A percentile compares a stretch with the other conserved stretches of the same genome.
Evolutionary conservation across 2,329 filamentous ascomycete species (phyloP).

Genomic region (Colletotrichum falcatum): DNA sequence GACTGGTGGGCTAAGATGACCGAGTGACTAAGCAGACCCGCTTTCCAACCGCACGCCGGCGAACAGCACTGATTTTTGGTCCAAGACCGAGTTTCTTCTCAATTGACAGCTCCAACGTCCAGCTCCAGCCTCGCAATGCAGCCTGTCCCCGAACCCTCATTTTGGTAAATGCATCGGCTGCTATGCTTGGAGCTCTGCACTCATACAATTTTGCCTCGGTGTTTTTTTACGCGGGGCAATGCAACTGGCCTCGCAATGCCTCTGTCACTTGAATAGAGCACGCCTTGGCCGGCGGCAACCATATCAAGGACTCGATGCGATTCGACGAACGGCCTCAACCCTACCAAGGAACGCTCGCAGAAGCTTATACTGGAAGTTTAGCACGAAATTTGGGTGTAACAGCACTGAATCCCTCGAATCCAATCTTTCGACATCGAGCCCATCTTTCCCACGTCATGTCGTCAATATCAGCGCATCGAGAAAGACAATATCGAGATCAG

Average conservation of each 20-base stretch:
- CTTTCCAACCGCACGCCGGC: neutral
- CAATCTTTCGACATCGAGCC: neutral
- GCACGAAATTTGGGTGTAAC: neutral
- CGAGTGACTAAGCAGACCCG: slow-evolving; percentile 32
- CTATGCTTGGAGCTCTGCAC: slow-evolving; percentile 28
- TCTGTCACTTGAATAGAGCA: slow-evolving; percentile 44
- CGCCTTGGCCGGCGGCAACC: slow-evolving; percentile 31
- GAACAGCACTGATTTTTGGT: slow-evolving; percentile 26
- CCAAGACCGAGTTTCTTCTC: neutral
- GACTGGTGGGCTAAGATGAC: slow-evolving; percentile 29
- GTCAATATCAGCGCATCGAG: neutral
- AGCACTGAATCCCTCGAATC: neutral
- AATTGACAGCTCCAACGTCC: neutral
- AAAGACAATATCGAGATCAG: neutral
- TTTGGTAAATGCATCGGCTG: slow-evolving; percentile 24
- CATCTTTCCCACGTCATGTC: neutral
- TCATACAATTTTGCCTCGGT: slow-evolving; percentile 2
- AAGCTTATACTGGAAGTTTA: neutral
- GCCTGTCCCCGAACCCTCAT: neutral
- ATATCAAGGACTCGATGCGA: slow-evolving; percentile 25
- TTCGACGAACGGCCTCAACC: slow-evolving; percentile 12
- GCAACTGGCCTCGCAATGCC: slow-evolving; percentile 42
- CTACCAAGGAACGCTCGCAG: slow-evolving; percentile 2
- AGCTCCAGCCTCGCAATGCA: slow-evolving; percentile 28
- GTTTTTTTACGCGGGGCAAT: slow-evolving; percentile 39